Percentiles rank a stretch among this genome's conserved stretches.
Conservation (phyloP, 257 asterid genomes). For the Oldenlandia corymbosa region DNA sequence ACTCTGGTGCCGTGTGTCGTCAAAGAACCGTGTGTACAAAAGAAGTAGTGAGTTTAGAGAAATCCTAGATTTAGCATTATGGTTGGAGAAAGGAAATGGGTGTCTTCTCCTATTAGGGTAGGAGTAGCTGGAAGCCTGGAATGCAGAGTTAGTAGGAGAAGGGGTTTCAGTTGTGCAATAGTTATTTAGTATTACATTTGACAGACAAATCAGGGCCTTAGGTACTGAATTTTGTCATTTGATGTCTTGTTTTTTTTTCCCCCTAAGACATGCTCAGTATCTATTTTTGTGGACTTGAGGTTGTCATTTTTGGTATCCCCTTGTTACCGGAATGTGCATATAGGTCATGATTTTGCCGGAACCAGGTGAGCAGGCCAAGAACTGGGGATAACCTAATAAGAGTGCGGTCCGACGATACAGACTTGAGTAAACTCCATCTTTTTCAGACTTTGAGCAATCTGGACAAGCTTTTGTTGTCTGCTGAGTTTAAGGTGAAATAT, state of each 20-base stretch:
- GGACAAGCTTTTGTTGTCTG: too few relatives aligned
- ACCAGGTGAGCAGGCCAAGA: too few relatives aligned
- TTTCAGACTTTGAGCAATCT: too few relatives aligned
- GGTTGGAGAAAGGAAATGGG: neutral
- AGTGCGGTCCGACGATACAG: too few relatives aligned
- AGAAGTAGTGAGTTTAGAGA: constrained; percentile 11
- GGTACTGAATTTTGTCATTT: constrained; percentile 12
- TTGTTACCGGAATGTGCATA: too few relatives aligned
- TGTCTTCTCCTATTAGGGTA: neutral
- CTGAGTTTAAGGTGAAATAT: too few relatives aligned
- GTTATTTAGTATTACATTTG: neutral
- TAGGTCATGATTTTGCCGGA: too few relatives aligned
- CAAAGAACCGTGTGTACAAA: constrained; percentile 13
- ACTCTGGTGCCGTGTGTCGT: constrained; percentile 2
- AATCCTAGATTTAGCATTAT: constrained; percentile 2
- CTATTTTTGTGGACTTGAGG: neutral
- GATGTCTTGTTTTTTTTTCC: neutral
- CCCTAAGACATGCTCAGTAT: neutral
- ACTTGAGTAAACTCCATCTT: too few relatives aligned
- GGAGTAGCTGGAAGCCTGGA: constrained; percentile 17
- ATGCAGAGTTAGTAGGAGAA: constrained; percentile 2
- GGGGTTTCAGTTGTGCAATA: constrained; percentile 13
- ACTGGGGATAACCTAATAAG: too few relatives aligned
- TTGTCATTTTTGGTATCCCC: too few relatives aligned
- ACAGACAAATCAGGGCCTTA: constrained; percentile 1